These are phyloP conservation scores for Paracamarosporium sp. DNA, from an alignment of 2,329 filamentous ascomycete genomes.

Conservation along the genomic window DNA sequence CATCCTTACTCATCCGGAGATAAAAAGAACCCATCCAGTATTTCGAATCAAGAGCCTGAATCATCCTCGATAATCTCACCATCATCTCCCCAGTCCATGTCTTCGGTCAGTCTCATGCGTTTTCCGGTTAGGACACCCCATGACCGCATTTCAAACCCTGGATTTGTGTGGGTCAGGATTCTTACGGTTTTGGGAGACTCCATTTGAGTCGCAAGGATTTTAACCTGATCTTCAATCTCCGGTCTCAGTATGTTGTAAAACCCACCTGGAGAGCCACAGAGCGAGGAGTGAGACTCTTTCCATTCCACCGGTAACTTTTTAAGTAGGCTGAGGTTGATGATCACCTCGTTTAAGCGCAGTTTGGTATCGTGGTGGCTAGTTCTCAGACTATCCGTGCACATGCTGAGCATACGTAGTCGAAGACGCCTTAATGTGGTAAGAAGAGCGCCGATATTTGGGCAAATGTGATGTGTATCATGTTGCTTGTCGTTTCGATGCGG, in stretches of 20 bases:
- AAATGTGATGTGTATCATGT: conserved; percentile 32
- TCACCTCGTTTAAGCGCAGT: conserved; percentile 24
- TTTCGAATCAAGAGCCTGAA: too few species aligned
- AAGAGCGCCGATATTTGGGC: conserved; percentile 54
- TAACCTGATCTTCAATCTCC: conserved; percentile 29
- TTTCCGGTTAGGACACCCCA: conserved; percentile 29
- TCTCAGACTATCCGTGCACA: conserved; percentile 28
- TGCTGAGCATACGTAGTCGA: conserved; percentile 26
- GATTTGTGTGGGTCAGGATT: conserved; percentile 25
- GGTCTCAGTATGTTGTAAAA: conserved; percentile 18
- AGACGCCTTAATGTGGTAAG: conserved; percentile 43
- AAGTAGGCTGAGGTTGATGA: conserved; percentile 29
- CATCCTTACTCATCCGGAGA: too few species aligned
- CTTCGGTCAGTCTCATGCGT: conserved; percentile 21
- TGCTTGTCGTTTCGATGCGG: conserved; percentile 19
- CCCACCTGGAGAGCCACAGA: conserved; percentile 16
- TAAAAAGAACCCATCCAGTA: too few species aligned
- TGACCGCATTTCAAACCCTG: conserved; percentile 22
- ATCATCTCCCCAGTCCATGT: conserved; percentile 26
- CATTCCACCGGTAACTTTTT: conserved; percentile 21
- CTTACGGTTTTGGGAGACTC: conserved; percentile 27
- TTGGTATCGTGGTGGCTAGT: conserved; percentile 21
- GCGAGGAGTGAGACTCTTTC: conserved; percentile 17
- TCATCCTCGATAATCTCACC: conserved; percentile 27
- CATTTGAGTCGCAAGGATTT: conserved; percentile 26